Conservation (phyloP, 148 eudicot species). For the Drosera capensis region DNA sequence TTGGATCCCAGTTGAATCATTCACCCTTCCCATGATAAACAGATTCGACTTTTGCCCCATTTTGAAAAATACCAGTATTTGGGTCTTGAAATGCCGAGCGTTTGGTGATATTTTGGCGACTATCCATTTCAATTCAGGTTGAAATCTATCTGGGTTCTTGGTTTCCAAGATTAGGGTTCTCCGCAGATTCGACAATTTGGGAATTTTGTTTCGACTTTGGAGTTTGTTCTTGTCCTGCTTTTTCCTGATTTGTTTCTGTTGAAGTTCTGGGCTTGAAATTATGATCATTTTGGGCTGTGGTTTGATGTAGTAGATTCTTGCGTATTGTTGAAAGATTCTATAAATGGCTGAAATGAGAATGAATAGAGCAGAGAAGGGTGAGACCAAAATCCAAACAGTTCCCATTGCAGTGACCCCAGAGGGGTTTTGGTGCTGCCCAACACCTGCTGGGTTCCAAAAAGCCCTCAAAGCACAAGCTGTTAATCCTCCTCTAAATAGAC, state of each 20-base stretch:
- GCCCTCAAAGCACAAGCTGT: conserved; percentile 29
- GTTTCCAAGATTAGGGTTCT: background rate
- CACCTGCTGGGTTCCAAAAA: conserved; percentile 67
- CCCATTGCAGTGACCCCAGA: conserved; percentile 95
- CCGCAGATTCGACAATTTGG: background rate
- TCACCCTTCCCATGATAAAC: background rate
- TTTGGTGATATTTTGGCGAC: background rate
- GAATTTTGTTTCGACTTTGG: background rate
- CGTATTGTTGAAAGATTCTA: background rate
- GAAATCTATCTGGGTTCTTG: background rate
- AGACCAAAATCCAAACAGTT: conserved; percentile 56
- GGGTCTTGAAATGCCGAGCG: background rate
- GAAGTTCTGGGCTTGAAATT: background rate
- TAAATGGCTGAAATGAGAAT: conserved; percentile 57
- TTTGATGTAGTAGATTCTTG: background rate
- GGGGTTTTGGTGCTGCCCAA: conserved; percentile 93
- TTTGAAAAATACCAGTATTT: background rate
- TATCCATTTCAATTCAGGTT: background rate
- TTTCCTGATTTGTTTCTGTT: background rate
- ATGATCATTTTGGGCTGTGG: background rate
- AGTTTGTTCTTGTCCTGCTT: too few relatives aligned
- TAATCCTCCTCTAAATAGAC: conserved; percentile 24
- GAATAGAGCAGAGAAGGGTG: conserved; percentile 29
- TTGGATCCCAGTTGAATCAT: conserved; percentile 1
- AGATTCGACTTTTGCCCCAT: conserved; percentile 8